phyloP scores from a whole-genome alignment of 2,329 filamentous ascomycete genomes.

The Stagonosporopsis chrysanthemi region DNA sequence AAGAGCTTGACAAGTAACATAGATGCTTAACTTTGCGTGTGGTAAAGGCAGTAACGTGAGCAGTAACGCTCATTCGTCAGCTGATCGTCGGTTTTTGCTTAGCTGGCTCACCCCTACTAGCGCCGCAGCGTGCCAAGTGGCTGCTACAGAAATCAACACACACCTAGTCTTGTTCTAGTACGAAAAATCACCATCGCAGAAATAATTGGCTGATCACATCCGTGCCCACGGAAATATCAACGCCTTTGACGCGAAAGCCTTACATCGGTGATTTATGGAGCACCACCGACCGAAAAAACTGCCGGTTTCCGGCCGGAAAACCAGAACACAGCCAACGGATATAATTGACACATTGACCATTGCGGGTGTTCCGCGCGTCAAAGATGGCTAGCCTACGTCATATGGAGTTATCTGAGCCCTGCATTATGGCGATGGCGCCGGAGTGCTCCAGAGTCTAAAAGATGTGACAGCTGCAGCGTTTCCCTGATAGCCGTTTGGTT shows the following conservation, averaged over 20 bases:
- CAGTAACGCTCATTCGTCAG: no score
- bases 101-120: no score
- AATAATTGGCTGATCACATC: background rate
- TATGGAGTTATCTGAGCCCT: background rate
- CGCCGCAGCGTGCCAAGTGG: no score
- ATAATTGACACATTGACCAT: conserved; percentile 2
- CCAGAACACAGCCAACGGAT: background rate
- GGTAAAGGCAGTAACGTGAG: no score
- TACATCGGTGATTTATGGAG: background rate
- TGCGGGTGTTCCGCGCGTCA: background rate
- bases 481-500: background rate
- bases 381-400: conserved; percentile 4
- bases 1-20: no score
- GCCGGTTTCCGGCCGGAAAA: conserved; percentile 8
- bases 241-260: background rate
- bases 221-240: background rate
- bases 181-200: background rate
- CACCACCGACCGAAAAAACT: background rate
- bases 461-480: conserved; percentile 5
- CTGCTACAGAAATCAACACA: no score
- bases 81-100: no score
- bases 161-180: no score
- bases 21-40: no score
- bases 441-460: conserved; percentile 3
- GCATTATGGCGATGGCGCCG: conserved; percentile 7